phyloP scores from a whole-genome alignment of 148 eudicot species.

The Rhododendron molle region DNA sequence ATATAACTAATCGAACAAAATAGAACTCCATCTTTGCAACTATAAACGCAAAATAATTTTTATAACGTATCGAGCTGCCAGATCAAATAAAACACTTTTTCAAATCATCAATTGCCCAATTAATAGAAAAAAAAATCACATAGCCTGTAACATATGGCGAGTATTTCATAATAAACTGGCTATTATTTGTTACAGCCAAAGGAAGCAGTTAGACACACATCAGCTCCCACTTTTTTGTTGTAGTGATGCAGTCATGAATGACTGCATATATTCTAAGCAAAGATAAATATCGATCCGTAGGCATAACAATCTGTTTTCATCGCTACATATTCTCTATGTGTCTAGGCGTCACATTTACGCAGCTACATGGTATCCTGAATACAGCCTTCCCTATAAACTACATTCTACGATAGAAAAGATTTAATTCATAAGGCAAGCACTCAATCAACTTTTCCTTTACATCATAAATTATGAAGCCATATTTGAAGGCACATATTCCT shows the following conservation, averaged over 20 bases:
- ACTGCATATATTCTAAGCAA: neutral
- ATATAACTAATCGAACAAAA: neutral
- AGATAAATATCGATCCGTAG: neutral
- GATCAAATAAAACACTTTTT: neutral
- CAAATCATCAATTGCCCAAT: neutral
- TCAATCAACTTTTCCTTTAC: neutral
- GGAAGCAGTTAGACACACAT: too few relatives aligned
- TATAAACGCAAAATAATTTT: neutral
- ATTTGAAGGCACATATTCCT: neutral
- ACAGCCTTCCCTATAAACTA: neutral
- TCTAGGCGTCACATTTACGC: neutral
- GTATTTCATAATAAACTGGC: neutral
- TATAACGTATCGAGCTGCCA: neutral
- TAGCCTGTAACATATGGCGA: neutral
- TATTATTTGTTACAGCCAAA: too few relatives aligned
- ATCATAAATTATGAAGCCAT: neutral
- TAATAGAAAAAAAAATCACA: too few relatives aligned
- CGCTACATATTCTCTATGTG: neutral
- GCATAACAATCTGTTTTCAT: neutral
- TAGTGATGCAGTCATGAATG: neutral
- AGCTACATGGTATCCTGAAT: neutral
- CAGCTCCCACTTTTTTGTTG: neutral
- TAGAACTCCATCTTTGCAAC: neutral
- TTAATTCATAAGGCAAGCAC: neutral
- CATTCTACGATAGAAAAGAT: neutral